A percentile compares a stretch with the other conserved stretches of the same genome.
Conservation (phyloP, 371 early-diverging fungal species). For the Mucor plumbeus region DNA sequence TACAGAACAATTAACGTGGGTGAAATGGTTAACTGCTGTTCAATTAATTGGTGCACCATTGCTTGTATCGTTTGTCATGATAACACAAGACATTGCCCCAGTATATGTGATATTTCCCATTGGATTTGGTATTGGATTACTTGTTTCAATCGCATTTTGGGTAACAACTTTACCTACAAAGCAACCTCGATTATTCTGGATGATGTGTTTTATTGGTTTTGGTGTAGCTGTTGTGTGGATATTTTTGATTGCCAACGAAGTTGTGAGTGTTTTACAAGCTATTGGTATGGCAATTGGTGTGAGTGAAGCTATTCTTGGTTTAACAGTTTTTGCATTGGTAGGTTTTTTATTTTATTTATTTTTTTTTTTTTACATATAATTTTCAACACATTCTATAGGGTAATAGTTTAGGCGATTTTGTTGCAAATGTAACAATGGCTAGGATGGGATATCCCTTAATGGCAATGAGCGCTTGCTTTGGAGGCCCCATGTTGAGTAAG, state of each 20-base stretch:
- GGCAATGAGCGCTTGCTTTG: conserved; percentile 88
- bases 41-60: conserved; percentile 49
- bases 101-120: conserved; percentile 36
- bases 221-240: conserved; percentile 78
- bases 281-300: conserved; percentile 77
- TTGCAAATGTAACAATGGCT: conserved; percentile 85
- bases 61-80: conserved; percentile 41
- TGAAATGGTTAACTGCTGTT: conserved; percentile 53
- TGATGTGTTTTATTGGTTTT: conserved; percentile 75
- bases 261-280: conserved; percentile 79
- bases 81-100: conserved; percentile 27
- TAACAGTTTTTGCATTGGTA: conserved; percentile 85
- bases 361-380: no score
- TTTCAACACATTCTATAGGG: conserved; percentile 48
- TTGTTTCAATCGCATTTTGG: conserved; percentile 28
- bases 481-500: conserved; percentile 82
- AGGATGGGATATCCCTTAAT: conserved; percentile 83
- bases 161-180: conserved; percentile 34
- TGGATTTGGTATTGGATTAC: conserved; percentile 27
- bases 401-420: conserved; percentile 85
- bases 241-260: conserved; percentile 82
- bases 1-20: conserved; percentile 33
- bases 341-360: no score
- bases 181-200: conserved; percentile 46
- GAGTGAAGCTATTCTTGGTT: conserved; percentile 81